phyloP scores from a whole-genome alignment of 1,139 yeast species.

The Yamadazyma membranifaciens region DNA sequence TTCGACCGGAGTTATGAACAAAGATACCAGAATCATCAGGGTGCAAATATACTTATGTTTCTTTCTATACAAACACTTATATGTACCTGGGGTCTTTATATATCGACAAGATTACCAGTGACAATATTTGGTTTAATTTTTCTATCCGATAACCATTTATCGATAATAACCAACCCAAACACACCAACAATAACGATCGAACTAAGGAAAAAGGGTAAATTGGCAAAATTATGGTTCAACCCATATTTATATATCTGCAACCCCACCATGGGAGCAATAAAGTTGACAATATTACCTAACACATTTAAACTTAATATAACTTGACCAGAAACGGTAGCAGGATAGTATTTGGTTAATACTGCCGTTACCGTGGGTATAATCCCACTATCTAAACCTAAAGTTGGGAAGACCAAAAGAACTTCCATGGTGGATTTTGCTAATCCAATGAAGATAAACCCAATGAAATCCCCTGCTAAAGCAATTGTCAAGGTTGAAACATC shows the following conservation, averaged over 20 bases:
- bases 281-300: constrained; percentile 16
- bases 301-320: constrained; percentile 10
- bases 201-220: constrained; percentile 8
- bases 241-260: constrained; percentile 22
- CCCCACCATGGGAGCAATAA: constrained; percentile 21
- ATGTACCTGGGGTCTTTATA: too few relatives aligned
- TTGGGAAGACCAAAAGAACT: not conserved
- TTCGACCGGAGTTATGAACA: too few relatives aligned
- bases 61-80: too few relatives aligned
- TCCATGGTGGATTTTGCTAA: not conserved
- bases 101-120: not conserved
- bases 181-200: not conserved
- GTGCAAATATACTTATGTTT: too few relatives aligned
- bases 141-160: not conserved
- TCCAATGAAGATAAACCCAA: not conserved
- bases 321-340: constrained; percentile 9
- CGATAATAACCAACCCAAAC: not conserved
- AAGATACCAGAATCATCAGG: too few relatives aligned
- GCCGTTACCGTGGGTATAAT: constrained; percentile 2
- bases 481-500: constrained; percentile 1
- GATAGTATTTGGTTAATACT: constrained; percentile 10
- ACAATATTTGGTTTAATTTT: not conserved
- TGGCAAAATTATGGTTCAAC: constrained; percentile 5
- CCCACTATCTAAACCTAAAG: not conserved
- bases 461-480: not conserved